These are phyloP conservation scores for Blastobotrys arbuscula DNA, from an alignment of 1,139 yeast species.

Conservation along the genomic window DNA sequence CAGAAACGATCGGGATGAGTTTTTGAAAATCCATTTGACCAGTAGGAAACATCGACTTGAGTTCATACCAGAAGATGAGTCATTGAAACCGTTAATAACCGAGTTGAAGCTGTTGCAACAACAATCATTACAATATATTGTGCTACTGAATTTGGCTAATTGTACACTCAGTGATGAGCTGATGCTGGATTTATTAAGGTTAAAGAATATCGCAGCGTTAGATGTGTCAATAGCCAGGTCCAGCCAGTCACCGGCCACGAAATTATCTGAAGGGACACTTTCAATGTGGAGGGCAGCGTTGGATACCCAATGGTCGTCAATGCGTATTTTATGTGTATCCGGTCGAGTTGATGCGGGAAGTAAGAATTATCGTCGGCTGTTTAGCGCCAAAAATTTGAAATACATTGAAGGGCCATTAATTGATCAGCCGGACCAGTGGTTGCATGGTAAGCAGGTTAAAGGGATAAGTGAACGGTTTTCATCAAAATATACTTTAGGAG, in stretches of 20 bases:
- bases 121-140: slow-evolving; percentile 11
- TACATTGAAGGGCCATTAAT: slow-evolving; percentile 12
- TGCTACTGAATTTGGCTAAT: slow-evolving; percentile 21
- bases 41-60: slow-evolving; percentile 8
- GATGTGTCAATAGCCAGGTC: slow-evolving; percentile 20
- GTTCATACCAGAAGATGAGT: slow-evolving; percentile 1
- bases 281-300: slow-evolving; percentile 25
- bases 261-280: slow-evolving; percentile 13
- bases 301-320: slow-evolving; percentile 18
- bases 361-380: neutral
- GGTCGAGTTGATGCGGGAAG: slow-evolving; percentile 2
- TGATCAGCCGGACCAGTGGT: slow-evolving; percentile 4
- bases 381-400: slow-evolving; percentile 4
- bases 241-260: neutral
- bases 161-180: slow-evolving; percentile 9
- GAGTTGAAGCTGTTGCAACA: neutral
- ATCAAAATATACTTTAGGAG: slow-evolving; percentile 7
- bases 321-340: slow-evolving; percentile 21
- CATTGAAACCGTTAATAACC: neutral
- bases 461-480: slow-evolving; percentile 8
- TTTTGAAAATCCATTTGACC: neutral
- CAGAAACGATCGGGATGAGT: neutral
- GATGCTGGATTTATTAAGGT: slow-evolving; percentile 15
- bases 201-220: slow-evolving; percentile 21
- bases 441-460: slow-evolving; percentile 4